A percentile compares a stretch with the other conserved stretches of the same genome.
phyloP scores from a whole-genome alignment of 495 filamentous ascomycete species.

The Aspergillus biplanus region DNA sequence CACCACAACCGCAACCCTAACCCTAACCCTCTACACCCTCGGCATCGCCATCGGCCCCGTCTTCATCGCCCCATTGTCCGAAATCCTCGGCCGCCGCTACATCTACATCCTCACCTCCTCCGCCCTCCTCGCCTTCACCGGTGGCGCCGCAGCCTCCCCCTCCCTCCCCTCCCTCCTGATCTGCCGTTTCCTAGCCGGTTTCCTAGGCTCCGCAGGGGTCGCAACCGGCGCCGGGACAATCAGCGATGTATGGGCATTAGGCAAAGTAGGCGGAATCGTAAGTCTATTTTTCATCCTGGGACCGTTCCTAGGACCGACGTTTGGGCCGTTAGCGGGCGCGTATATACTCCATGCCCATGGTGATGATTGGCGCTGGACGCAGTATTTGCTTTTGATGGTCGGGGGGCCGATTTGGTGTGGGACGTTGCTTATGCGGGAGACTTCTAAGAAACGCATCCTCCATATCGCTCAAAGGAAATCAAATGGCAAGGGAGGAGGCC shows the following conservation, averaged over 20 bases:
- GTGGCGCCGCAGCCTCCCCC: conserved; percentile 3
- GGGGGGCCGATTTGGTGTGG: not conserved
- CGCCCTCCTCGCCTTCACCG: conserved; percentile 9
- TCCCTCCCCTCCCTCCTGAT: conserved; percentile 8
- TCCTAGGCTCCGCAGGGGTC: conserved; percentile 11
- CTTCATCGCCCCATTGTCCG: conserved; percentile 12
- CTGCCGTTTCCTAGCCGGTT: conserved; percentile 5
- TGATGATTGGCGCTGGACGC: conserved; percentile 14
- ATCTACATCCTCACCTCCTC: conserved; percentile 8
- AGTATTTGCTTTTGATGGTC: conserved; percentile 3
- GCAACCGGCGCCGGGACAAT: conserved; percentile 11
- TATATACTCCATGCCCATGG: conserved; percentile 11
- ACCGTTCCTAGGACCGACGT: conserved; percentile 11
- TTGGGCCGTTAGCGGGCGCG: conserved; percentile 9
- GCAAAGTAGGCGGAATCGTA: not conserved
- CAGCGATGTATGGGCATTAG: conserved; percentile 8
- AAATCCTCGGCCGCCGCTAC: conserved; percentile 8
- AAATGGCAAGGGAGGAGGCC: not conserved
- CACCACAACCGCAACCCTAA: conserved; percentile 1
- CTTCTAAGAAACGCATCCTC: not conserved
- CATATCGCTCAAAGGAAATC: not conserved
- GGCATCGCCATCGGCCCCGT: conserved; percentile 13
- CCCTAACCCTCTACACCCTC: conserved; percentile 15
- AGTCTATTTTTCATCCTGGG: conserved; percentile 12
- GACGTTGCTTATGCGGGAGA: conserved; percentile 9